Base-by-base conservation (phyloP, 331 rosid species). In the Rhamnella rubrinervis region DNA sequence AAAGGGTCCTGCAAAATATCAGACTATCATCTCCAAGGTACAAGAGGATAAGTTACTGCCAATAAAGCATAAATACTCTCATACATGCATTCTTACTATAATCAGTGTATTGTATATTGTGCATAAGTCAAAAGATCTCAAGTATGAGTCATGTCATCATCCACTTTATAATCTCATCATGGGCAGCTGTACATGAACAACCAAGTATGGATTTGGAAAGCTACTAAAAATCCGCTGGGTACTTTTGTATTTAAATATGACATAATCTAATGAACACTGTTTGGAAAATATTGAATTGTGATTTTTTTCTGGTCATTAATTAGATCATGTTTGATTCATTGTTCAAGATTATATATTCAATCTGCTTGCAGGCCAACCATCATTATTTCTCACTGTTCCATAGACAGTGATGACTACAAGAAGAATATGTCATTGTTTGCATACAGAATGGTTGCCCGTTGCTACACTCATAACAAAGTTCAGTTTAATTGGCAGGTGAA, bases 1-100 rank as follows among this genome's bases (percentile, higher is more conserved):
- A 91, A 81, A 50, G 87, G 91, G 78, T 91, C 98, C 98, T 93
- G 88, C 71, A 82, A 55, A 76, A 59, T 50, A 68, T 60, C 64
- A 71, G 70, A 61, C 37, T 77, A 74, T 76, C 60, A 76, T 51
- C 67, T 52, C 53, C 55, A 8, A 47, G 44, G 28, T 69, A 25
- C 68, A 64, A 10, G 37, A 13, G 62, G 35, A 65, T 2, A 18
- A 57, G 55, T 61, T 19, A 71, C n/a, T 47, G 18, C 44, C 58
- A 16, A 15, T 23, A 65, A 25, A 23, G 58, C 59, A 21, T 65
- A 65, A 46, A 41, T 14, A 51, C 35, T 4, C 23, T 14, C 8
- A 8, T 39, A 44, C 11, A 44, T 44, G 16, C 49, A 44, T 44
- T 44, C 49, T 44, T 44, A 11, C 6, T 44, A 7, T 44, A 44